Evolutionary conservation across 2,329 filamentous ascomycete species (phyloP), one percentile per base, ranked within the genome.

Genomic region (Fonsecaea monophora): DNA sequence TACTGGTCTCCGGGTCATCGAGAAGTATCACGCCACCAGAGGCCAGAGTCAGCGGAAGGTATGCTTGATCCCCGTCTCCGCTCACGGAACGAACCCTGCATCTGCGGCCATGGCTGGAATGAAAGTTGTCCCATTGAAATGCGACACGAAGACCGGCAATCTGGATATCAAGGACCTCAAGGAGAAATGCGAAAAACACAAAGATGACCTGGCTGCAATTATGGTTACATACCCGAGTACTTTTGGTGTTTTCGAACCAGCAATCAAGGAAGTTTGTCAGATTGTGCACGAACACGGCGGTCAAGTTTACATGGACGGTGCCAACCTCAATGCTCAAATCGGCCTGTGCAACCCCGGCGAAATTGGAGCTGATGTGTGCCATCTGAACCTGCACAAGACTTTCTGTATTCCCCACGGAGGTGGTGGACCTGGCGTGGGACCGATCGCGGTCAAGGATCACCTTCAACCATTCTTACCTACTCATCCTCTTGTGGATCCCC

Each of bases 281-380:
- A 83, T 96, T 35, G 92, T 98, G 18, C 94, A 98, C 81, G 80
- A 90, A 70, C 83, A 96, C 76, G 94, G 94, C 60, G 94, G 94
- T 9, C 92, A 96, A 76, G 94, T 98, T 15, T 98, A 97, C 83
- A 97, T 98, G 94, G 94, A 98, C 77, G 94, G 94, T 56, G 94
- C 94, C 71, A 98, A 98, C 82, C 95, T 97, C 92, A 98, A 97
- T 77, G 94, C 94, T 18, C 94, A 98, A 80, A 97, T 98, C 70
- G 94, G 94, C 12, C 86, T 98, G 10, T 97, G 92, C 82, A 96
- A 92, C 0, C 94, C 94, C 1, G 94, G 94, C 45, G 93, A 96
- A 78, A 96, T 98, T 72, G 94, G 94, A 21, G 94, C 94, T 35
- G 94, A 98, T 77, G 94, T 97, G 45, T 98, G 94, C 85, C 94